Evolutionary conservation across 148 eudicot species (phyloP), one percentile per base, ranked within the genome.

Genomic region (Rheum nobile): DNA sequence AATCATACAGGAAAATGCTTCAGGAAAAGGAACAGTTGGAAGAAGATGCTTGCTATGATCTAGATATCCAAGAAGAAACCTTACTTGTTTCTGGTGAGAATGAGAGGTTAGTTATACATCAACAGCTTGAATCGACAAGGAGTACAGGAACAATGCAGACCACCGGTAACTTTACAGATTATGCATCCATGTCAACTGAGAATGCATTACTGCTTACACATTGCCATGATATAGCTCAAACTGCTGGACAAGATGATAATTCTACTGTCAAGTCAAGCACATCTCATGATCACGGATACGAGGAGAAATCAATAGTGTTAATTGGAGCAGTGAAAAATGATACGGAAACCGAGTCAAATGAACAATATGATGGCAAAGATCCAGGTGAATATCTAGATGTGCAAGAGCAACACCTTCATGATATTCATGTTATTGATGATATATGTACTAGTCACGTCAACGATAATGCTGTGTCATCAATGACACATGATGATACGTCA

Each of bases 401-500:
- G 39, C 41, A 72, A 67, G 89, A 83, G 72, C 81, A 79, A 50
- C 85, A 34, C 42, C 82, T 88, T 41, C 80, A 84, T 83, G 97
- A 93, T 87, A 85, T 94, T 78, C 97, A 94, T 77, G 86, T 89
- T 41, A 79, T 88, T 80, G 84, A 73, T 43, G 80, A 85, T 63
- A 71, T 74, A 71, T 72, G 75, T 78, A 77, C 74, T 35, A 13
- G 57, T 13, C 21, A 6, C 71, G 38, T 79, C 77, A 75, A 77
- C 68, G 72, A 71, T 24, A 22, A 63, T 34, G 35, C 67, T 38
- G 80, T 69, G 28, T 61, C 41, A 46, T 37, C 28, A n/a, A 74
- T 31, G 28, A 43, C 50, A 74, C 73, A 3, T n/a, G 78, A 61
- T 29, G 69, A 44, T 63, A 55, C 69, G 34, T 44, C 79, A n/a